Evolutionary conservation across 257 asterid genomes (phyloP), one percentile per base, ranked within the genome.

Genomic region (Scutellaria barbata): DNA sequence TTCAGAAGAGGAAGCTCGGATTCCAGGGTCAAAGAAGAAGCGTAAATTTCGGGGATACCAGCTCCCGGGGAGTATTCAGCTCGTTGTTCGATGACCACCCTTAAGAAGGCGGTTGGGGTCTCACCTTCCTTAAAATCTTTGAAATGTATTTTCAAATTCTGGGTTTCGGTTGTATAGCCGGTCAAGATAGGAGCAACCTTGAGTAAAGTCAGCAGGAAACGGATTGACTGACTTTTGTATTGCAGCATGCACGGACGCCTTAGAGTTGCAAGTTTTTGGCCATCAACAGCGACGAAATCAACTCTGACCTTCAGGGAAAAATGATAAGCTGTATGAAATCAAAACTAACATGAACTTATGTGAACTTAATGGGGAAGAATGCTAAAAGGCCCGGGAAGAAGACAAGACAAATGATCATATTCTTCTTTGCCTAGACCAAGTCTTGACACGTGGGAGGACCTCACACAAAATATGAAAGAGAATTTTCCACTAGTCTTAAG

Each of bases 1-100:
- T 81, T 85, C 55, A 78, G 70, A 2, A 87, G 71, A 48, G 97
- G 97, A 66, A 85, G 99, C 64, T 91, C 88, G 2, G 97, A 89
- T 62, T 88, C 91, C 45, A 91, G 82, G 25, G 47, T 52, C 39
- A 91, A 74, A 72, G 85, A 83, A 14, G 96, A 92, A 40, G 78
- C 14, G 71, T 94, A 94, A 55, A 94, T 84, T 78, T 91, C 96
- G 22, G 96, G 99, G 65, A 89, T 79, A 58, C 97, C 97, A 59
- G 84, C 87, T 66, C 92, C 95, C 2, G 82, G 83, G 20, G 58
- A 80, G 73, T 77, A 91, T 77, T 89, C 87, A 55, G 98, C 97
- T 61, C 96, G 84, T 51, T 85, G 96, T 78, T 89, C 98, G 17
- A 91, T 77, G 17, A 67, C 73, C 57, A 91, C 92, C 81, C 85